Evolutionary conservation across 2,329 filamentous ascomycete species (phyloP).

Genomic region (Neopestalotiopsis clavispora): DNA sequence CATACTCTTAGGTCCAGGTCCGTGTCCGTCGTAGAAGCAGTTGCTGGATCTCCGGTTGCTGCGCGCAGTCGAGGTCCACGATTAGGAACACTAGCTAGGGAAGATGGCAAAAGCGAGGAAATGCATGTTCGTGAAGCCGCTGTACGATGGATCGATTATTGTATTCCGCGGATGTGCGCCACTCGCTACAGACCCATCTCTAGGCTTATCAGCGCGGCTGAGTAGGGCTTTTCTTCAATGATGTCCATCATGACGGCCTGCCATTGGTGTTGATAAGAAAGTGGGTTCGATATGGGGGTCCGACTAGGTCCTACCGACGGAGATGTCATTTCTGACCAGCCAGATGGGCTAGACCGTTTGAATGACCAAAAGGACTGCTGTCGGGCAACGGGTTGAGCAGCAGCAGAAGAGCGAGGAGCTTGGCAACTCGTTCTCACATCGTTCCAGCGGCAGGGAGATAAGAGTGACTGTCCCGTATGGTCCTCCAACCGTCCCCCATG

Average conservation of each 20-base stretch:
- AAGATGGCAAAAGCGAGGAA: constrained; percentile 21
- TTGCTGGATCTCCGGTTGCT: constrained; percentile 2
- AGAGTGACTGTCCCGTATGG: not conserved
- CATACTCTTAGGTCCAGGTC: not conserved
- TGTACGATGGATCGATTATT: not conserved
- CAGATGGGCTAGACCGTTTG: not conserved
- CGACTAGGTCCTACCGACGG: not conserved
- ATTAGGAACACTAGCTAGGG: not conserved
- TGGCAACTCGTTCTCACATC: not conserved
- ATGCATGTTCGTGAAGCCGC: constrained; percentile 21
- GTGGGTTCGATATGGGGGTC: constrained; percentile 8
- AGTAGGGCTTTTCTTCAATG: constrained; percentile 3
- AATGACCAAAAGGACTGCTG: not conserved
- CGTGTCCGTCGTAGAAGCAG: not conserved
- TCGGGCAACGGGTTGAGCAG: not conserved
- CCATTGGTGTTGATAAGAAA: constrained; percentile 18
- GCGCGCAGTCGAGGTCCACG: not conserved
- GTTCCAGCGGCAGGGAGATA: not conserved
- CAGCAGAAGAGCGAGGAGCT: not conserved
- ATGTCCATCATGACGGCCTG: not conserved
- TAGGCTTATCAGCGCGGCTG: constrained; percentile 5
- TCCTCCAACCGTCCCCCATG: not conserved
- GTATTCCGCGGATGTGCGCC: constrained; percentile 28
- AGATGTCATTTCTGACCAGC: constrained; percentile 15
- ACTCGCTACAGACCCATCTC: not conserved